Conservation (phyloP, 345 rosid genomes). For the Linum usitatissimum region DNA sequence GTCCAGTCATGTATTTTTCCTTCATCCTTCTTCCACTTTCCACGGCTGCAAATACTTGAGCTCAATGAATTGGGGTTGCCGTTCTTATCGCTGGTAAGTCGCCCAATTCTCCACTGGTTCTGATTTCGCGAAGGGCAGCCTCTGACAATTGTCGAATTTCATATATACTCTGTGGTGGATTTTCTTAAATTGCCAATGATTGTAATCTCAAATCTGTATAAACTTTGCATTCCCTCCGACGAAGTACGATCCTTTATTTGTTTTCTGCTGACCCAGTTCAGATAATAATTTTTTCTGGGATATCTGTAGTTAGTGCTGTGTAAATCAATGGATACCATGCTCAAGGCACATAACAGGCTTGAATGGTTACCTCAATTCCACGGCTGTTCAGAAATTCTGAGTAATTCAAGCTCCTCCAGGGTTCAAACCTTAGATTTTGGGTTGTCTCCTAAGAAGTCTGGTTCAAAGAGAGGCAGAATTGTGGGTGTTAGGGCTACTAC, state of each 20-base stretch:
- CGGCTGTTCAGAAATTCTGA: constrained; percentile 41
- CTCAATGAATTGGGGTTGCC: neutral
- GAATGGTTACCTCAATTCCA: constrained; percentile 47
- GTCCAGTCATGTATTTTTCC: neutral
- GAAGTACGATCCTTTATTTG: neutral
- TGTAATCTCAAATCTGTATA: neutral
- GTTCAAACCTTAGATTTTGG: constrained; percentile 27
- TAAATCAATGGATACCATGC: constrained; percentile 59
- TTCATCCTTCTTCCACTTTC: neutral
- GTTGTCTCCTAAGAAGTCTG: constrained; percentile 36
- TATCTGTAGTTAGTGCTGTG: constrained; percentile 2
- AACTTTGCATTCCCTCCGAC: neutral
- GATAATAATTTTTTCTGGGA: neutral
- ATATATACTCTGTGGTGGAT: neutral
- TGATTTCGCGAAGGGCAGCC: neutral
- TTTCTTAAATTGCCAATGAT: neutral
- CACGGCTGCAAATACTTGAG: neutral
- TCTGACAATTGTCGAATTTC: neutral
- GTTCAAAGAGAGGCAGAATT: constrained; percentile 21
- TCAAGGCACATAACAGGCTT: constrained; percentile 63
- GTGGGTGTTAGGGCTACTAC: constrained; percentile 24
- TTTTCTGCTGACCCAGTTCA: constrained; percentile 15
- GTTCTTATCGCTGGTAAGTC: neutral
- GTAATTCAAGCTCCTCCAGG: constrained; percentile 30
- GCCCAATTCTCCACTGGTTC: neutral